A percentile compares a stretch with the other conserved stretches of the same genome.
Conservation (phyloP, 352 stramenopile species). For the Phytophthora vignae region DNA sequence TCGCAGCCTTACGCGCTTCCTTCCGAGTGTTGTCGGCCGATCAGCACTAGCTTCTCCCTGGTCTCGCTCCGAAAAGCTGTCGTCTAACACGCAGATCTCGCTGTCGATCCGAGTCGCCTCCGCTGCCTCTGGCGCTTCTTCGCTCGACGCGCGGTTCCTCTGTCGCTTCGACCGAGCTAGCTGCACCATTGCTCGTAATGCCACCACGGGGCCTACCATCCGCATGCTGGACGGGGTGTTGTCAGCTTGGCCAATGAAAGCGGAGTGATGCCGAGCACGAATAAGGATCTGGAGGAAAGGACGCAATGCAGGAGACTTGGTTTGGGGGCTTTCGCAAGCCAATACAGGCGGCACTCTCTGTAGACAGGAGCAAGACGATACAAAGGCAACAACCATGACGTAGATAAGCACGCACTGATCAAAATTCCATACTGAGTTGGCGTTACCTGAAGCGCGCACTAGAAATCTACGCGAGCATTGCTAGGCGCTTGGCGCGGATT, state of each 20-base stretch:
- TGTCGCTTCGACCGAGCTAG: too few species aligned
- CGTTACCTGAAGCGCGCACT: not conserved
- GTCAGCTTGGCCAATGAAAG: not conserved
- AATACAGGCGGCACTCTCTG: slow-evolving; percentile 12
- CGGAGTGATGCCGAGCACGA: not conserved
- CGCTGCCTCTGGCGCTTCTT: not conserved
- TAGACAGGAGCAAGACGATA: not conserved
- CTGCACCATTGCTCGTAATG: not conserved
- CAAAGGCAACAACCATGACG: not conserved
- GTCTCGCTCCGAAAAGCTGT: slow-evolving; percentile 16
- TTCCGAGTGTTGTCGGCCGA: not conserved
- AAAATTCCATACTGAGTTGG: slow-evolving; percentile 2
- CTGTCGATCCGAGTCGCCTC: not conserved
- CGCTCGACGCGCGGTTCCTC: too few species aligned
- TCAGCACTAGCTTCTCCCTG: not conserved
- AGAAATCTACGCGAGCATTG: not conserved
- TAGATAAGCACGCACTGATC: slow-evolving; percentile 19
- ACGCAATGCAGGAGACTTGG: not conserved
- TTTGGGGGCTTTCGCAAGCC: slow-evolving; percentile 9
- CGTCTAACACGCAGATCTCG: slow-evolving; percentile 10
- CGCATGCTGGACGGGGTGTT: slow-evolving; percentile 4
- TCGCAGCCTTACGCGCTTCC: not conserved
- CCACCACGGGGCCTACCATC: not conserved
- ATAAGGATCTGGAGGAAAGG: not conserved
- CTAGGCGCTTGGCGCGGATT: slow-evolving; percentile 48